Evolutionary conservation across 2,329 filamentous ascomycete species (phyloP).

Genomic region (Pestalotiopsis sp.): DNA sequence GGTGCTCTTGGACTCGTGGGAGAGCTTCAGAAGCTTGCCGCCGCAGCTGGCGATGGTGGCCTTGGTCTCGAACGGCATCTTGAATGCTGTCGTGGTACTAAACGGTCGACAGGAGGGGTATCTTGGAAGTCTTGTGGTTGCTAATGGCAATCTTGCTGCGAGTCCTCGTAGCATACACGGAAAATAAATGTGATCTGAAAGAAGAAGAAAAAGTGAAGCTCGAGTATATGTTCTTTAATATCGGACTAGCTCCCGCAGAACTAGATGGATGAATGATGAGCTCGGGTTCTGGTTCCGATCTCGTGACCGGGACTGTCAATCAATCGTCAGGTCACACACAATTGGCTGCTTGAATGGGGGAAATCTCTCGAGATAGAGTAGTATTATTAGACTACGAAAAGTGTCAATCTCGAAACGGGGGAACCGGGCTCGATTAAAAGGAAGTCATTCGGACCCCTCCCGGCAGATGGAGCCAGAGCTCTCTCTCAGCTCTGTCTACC

Average conservation of each 20-base stretch:
- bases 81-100: not conserved
- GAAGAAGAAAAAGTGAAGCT: not conserved
- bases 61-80: conserved; percentile 87
- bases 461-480: not conserved
- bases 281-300: not conserved
- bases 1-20: conserved; percentile 77
- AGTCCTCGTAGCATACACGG: not conserved
- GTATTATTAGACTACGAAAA: not conserved
- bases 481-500: not conserved
- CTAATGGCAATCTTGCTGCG: not conserved
- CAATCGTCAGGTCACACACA: not conserved
- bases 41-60: conserved; percentile 90
- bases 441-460: conserved; percentile 2
- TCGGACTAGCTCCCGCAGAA: not conserved
- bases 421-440: not conserved
- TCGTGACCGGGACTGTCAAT: not conserved
- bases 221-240: not conserved
- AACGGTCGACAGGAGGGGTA: not conserved
- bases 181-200: not conserved
- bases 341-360: not conserved
- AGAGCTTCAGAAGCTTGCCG: conserved; percentile 92
- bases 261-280: not conserved
- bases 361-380: not conserved
- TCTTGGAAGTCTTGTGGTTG: not conserved
- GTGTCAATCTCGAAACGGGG: not conserved